Conservation (phyloP, 2,329 filamentous ascomycete genomes). For the Phialophora tarda region DNA sequence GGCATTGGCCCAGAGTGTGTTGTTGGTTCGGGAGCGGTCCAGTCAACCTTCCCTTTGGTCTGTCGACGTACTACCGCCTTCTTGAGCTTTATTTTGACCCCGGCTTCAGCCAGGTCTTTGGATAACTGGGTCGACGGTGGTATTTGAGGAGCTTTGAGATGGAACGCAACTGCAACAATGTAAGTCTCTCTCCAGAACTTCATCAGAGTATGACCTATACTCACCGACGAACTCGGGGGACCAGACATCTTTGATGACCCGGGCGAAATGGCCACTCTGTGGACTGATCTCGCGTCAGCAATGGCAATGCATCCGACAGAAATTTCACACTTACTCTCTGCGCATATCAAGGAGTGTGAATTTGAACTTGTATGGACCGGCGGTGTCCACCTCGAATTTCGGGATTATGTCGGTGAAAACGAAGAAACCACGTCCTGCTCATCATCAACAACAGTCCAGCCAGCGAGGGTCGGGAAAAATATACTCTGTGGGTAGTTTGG, state of each 20-base stretch:
- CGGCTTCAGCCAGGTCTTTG: neutral
- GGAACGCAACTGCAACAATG: neutral
- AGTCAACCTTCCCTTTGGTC: neutral
- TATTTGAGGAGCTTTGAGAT: neutral
- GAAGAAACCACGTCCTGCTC: neutral
- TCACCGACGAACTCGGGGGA: neutral
- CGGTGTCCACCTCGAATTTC: neutral
- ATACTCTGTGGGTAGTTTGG: neutral
- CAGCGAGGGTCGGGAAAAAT: neutral
- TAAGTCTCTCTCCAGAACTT: neutral
- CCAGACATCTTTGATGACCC: neutral
- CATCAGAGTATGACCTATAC: neutral
- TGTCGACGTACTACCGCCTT: neutral
- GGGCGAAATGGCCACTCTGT: neutral
- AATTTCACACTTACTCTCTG: neutral
- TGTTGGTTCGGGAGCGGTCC: neutral
- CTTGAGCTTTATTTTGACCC: constrained; percentile 4
- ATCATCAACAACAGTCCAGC: neutral
- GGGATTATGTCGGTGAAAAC: constrained; percentile 4
- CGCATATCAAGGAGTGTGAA: constrained; percentile 6
- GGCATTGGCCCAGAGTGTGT: neutral
- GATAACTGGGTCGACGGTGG: neutral
- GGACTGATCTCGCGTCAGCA: neutral
- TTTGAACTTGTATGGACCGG: neutral
- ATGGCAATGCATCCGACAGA: neutral